Base-by-base conservation (phyloP, 2,329 filamentous ascomycete genomes). In the Penicillium rolfsii region DNA sequence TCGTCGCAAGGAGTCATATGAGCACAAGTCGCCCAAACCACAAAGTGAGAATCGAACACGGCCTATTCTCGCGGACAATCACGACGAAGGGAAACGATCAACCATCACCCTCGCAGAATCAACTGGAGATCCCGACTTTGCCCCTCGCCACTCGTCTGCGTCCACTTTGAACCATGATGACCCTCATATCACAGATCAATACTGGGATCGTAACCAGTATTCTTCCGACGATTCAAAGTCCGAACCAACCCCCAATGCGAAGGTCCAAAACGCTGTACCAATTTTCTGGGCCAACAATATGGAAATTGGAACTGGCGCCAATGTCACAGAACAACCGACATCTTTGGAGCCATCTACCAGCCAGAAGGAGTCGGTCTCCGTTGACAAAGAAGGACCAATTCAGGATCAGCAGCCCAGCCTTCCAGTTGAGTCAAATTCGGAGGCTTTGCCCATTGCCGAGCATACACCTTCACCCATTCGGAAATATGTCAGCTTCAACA, bases 101-200 rank as follows among this genome's bases (percentile, higher is more conserved):
- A 68, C 66, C 5, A 59, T 66, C 8, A 67, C 66, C 11, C 66
- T 70, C 14, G 61, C 66, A n/a, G 67, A 65, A 38, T 64, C 63
- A 19, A 66, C 62, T 19, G 61, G 45, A 45, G 62, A 54, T 24
- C 54, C 52, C 36, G 53, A 36, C 24, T 70, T 66, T 36, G 26
- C 62, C 26, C 65, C 65, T 54, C 59, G 64, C 26, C 62, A 63
- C 56, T 70, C 64, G 8, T 69, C 66, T 22, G 55, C 64, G 50
- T 68, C 64, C 12, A 64, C 65, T 16, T 52, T 71, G 46, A 68
- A 67, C 52, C 63, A 61, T 43, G 62, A 65, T 33, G 66, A 64
- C 38, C 33, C 60, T 24, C 50, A 60, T 11, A 43, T 26, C 22
- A 30, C 48, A 14, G 24, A 33, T 24, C 45, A 49, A 33, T 59